A percentile compares a stretch with the other conserved stretches of the same genome.
Conservation (phyloP, 306 rosid species). For the Prosopis cineraria region DNA sequence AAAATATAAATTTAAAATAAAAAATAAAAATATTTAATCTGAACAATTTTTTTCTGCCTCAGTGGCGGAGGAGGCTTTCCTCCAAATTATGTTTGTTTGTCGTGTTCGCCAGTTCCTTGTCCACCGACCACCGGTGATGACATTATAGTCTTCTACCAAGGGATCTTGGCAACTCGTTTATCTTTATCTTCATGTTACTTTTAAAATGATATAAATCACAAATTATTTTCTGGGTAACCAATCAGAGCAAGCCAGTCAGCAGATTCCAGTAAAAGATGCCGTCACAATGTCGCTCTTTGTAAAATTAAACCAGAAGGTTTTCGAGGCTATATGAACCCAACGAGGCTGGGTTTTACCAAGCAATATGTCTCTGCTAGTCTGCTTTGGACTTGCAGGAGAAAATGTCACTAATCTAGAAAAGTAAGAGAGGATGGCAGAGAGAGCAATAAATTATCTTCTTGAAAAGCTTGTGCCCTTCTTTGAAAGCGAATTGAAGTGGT, state of each 20-base stretch:
- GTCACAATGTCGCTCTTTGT: neutral
- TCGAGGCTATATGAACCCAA: neutral
- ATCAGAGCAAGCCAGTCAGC: neutral
- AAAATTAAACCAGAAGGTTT: neutral
- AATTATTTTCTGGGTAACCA: constrained; percentile 12
- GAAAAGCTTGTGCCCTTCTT: constrained; percentile 31
- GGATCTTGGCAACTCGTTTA: neutral
- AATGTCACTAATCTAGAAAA: neutral
- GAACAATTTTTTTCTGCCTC: no score
- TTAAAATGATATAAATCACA: neutral
- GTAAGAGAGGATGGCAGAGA: constrained; percentile 44
- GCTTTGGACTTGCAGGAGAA: constrained; percentile 16
- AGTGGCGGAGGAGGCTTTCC: no score
- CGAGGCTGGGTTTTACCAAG: constrained; percentile 4
- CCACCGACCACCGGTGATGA: constrained; percentile 5
- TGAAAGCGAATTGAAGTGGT: constrained; percentile 30
- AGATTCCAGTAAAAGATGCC: neutral
- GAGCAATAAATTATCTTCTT: constrained; percentile 36
- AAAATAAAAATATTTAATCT: no score
- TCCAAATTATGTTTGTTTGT: constrained; percentile 12
- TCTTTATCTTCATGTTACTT: constrained; percentile 4
- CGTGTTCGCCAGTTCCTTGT: neutral
- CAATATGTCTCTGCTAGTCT: constrained; percentile 4
- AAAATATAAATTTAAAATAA: no score
- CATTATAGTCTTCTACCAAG: neutral